Evolutionary conservation across 2,329 filamentous ascomycete species (phyloP).

Genomic region (Arachnopeziza araneosa): DNA sequence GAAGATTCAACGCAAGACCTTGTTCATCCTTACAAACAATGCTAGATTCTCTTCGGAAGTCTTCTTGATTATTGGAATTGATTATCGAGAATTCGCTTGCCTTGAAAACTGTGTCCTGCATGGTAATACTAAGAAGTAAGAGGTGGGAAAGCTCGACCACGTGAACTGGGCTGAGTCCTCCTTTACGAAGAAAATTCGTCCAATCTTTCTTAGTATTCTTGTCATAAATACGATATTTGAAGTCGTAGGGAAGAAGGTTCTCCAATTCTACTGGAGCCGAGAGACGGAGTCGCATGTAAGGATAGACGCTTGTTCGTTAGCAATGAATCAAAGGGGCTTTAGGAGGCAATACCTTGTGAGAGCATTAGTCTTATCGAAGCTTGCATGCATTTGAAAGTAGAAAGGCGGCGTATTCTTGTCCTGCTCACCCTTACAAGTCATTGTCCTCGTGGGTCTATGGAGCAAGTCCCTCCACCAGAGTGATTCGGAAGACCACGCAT

Average conservation of each 20-base stretch:
- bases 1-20: conserved; percentile 72
- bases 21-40: conserved; percentile 80
- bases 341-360: conserved; percentile 55
- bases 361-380: conserved; percentile 78
- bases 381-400: conserved; percentile 92
- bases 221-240: conserved; percentile 99
- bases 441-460: conserved; percentile 74
- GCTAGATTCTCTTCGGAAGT: conserved; percentile 78
- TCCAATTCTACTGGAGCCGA: conserved; percentile 92
- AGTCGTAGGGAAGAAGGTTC: conserved; percentile 92
- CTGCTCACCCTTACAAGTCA: conserved; percentile 82
- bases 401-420: conserved; percentile 75
- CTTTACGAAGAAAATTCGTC: conserved; percentile 96
- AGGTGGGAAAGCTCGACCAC: conserved; percentile 95
- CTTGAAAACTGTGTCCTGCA: conserved; percentile 94
- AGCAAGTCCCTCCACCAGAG: conserved; percentile 92
- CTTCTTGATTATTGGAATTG: conserved; percentile 80
- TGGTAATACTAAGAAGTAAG: conserved; percentile 84
- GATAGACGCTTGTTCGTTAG: conserved; percentile 62
- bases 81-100: conserved; percentile 96
- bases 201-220: conserved; percentile 98
- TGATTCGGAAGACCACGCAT: conserved; percentile 85
- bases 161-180: conserved; percentile 93
- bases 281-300: conserved; percentile 88
- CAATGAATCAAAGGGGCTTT: not conserved